Evolutionary conservation across 306 rosid species (phyloP).

Genomic region (Vigna nakashimae): DNA sequence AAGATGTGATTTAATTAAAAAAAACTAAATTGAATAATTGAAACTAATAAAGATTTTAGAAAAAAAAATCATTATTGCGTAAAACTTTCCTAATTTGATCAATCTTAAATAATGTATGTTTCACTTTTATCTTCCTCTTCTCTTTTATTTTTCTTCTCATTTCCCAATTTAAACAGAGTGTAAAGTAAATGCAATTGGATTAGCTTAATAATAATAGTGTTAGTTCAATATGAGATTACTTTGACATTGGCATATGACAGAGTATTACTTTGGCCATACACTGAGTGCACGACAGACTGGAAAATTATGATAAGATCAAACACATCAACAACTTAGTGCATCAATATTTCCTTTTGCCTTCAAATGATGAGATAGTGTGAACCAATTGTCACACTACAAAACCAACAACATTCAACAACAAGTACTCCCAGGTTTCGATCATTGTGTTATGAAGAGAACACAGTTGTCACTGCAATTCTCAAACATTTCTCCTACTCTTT

Average conservation of each 20-base stretch:
- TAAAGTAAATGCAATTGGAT: neutral
- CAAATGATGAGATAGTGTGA: neutral
- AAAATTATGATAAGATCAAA: neutral
- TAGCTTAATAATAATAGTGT: neutral
- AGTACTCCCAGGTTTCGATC: neutral
- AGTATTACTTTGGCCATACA: neutral
- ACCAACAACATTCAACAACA: neutral
- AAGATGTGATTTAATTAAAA: too few species aligned
- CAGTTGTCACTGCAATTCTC: neutral
- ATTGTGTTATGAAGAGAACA: constrained; percentile 1
- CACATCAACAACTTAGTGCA: neutral
- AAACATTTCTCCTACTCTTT: neutral
- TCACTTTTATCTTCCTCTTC: too few species aligned
- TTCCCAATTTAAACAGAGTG: neutral
- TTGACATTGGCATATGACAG: neutral
- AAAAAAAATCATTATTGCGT: too few species aligned
- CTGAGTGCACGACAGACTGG: constrained; percentile 11
- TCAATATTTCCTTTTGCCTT: neutral
- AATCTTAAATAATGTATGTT: too few species aligned
- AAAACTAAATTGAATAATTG: too few species aligned
- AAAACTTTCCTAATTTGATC: too few species aligned
- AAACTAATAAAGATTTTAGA: too few species aligned
- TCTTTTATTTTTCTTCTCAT: too few species aligned
- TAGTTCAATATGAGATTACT: constrained; percentile 13
- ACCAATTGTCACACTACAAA: neutral